A percentile compares a stretch with the other conserved stretches of the same genome.
These are phyloP conservation scores for Saturnispora besseyi DNA, from an alignment of 805 yeast genomes.

Conservation along the genomic window DNA sequence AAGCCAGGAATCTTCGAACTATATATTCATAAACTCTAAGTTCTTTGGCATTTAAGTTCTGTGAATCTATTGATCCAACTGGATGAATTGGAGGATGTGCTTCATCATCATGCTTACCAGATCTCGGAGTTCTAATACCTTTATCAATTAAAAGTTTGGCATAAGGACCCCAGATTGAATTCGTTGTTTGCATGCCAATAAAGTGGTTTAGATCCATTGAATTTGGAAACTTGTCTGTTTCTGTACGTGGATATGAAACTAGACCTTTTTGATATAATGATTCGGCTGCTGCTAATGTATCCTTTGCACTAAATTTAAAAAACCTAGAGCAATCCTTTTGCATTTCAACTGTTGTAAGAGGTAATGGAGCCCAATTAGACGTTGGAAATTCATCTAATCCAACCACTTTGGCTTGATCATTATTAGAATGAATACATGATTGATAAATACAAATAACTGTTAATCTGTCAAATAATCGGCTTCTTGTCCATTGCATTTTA, in stretches of 20 bases:
- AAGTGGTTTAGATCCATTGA: slow-evolving; percentile 61
- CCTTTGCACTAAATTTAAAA: slow-evolving; percentile 73
- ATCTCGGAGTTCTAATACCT: slow-evolving; percentile 57
- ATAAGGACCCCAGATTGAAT: slow-evolving; percentile 62
- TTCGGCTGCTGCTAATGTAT: slow-evolving; percentile 73
- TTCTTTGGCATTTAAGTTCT: slow-evolving; percentile 36
- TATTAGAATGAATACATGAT: slow-evolving; percentile 41
- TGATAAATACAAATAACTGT: slow-evolving; percentile 59
- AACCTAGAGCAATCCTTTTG: slow-evolving; percentile 76
- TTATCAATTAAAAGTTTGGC: slow-evolving; percentile 39
- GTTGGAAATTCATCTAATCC: slow-evolving; percentile 54
- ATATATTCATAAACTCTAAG: slow-evolving; percentile 78
- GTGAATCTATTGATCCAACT: slow-evolving; percentile 11
- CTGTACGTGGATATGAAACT: slow-evolving; percentile 94
- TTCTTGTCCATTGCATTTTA: slow-evolving; percentile 62
- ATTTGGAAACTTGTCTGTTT: slow-evolving; percentile 78
- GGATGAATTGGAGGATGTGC: slow-evolving; percentile 99
- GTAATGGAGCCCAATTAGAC: slow-evolving; percentile 72
- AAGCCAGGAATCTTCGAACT: slow-evolving; percentile 77
- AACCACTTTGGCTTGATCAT: slow-evolving; percentile 42
- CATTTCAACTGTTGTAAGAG: slow-evolving; percentile 87
- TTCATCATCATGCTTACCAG: slow-evolving; percentile 79
- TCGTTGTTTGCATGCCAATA: slow-evolving; percentile 50
- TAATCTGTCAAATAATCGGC: slow-evolving; percentile 63
- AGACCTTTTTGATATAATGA: slow-evolving; percentile 76